These are phyloP conservation scores for Forsythia viridissima DNA, from an alignment of 257 asterid species.

Conservation along the genomic window DNA sequence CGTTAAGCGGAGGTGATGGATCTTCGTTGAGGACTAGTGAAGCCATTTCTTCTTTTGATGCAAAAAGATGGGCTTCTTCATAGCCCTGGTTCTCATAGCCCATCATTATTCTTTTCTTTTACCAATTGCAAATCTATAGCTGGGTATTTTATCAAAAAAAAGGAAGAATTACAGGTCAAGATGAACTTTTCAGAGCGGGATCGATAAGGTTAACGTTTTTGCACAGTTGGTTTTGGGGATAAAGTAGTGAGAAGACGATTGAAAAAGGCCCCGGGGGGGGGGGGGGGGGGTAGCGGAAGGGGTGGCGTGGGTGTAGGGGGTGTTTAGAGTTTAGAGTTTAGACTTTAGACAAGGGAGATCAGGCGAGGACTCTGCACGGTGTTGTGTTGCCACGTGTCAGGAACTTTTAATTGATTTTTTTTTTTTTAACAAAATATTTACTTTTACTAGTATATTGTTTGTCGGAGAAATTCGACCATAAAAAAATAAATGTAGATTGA, in stretches of 20 bases:
- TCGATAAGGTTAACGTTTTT: slow-evolving; percentile 7
- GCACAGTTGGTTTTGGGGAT: slow-evolving; percentile 2
- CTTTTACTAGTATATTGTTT: no score
- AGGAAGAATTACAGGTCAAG: slow-evolving; percentile 11
- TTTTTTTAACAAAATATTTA: no score
- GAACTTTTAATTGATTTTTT: background rate
- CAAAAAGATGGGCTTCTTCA: slow-evolving; percentile 52
- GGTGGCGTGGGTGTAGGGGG: background rate
- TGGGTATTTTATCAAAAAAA: background rate
- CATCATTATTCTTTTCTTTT: slow-evolving; percentile 50
- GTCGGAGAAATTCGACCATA: no score
- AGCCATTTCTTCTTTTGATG: slow-evolving; percentile 62
- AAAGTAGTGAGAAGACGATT: background rate
- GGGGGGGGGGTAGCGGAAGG: slow-evolving; percentile 8
- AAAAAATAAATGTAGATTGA: no score
- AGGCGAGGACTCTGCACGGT: background rate
- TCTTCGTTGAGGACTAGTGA: slow-evolving; percentile 58
- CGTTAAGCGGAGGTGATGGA: slow-evolving; percentile 37
- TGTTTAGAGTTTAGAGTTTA: background rate
- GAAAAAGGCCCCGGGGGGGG: no score
- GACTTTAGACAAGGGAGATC: background rate
- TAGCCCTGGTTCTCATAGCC: slow-evolving; percentile 58
- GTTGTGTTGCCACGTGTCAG: background rate
- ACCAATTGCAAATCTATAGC: background rate
- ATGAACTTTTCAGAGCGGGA: background rate